Evolutionary conservation across 2,329 filamentous ascomycete species (phyloP).

Genomic region (Rutstroemia sydowiana): DNA sequence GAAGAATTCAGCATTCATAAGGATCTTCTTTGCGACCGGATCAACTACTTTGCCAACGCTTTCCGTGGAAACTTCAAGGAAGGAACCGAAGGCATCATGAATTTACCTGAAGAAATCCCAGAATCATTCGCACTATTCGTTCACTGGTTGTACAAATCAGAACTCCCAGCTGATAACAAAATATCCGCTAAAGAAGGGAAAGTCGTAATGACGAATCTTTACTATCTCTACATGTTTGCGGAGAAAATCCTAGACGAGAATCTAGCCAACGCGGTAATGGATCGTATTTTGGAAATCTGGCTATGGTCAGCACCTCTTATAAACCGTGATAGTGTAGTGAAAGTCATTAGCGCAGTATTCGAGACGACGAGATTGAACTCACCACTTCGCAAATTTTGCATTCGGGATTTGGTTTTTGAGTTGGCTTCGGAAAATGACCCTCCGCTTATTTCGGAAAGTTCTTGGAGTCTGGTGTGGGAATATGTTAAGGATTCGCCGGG

Average conservation of each 20-base stretch:
- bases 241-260: background rate
- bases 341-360: background rate
- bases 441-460: background rate
- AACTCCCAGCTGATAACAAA: no score
- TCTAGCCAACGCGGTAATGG: conserved; percentile 6
- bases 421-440: background rate
- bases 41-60: conserved; percentile 14
- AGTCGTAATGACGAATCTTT: background rate
- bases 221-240: background rate
- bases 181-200: background rate
- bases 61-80: conserved; percentile 9
- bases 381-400: background rate
- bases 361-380: background rate
- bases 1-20: conserved; percentile 14
- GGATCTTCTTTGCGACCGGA: conserved; percentile 11
- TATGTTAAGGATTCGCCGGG: background rate
- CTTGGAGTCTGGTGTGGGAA: background rate
- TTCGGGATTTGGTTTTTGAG: background rate
- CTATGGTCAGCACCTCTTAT: no score
- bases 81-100: background rate
- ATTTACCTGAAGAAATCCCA: conserved; percentile 29
- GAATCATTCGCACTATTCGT: background rate
- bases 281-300: background rate
- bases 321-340: no score
- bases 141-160: background rate